Base-by-base conservation (phyloP, 129 eudicot species). In the Chrysanthemum lavandulifolium region DNA sequence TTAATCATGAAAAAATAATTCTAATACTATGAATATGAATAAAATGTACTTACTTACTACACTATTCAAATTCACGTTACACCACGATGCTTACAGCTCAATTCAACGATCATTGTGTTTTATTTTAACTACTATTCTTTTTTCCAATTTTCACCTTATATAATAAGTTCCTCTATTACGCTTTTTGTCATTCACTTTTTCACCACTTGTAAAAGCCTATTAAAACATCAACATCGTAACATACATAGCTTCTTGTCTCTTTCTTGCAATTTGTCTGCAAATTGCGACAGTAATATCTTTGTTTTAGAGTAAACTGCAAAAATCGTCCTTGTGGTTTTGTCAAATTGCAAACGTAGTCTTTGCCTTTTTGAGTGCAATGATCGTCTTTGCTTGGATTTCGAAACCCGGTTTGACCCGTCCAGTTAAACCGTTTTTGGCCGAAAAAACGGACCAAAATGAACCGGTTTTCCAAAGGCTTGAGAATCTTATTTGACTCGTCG, bases 61-160 rank as follows among this genome's bases (percentile, higher is more conserved):
- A 59, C 43, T 61, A 62, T 15, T 9, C 58, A 40, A 60, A 3
- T 36, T 83, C 91, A 87, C 84, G 92, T 87, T 84, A 60, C 79
- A 48, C 75, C 95, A 88, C 95, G 95, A 88, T 57, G 83, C 49
- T 13, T 83, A 81, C 86, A 88, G 88, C 90, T 83, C 78, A 82
- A 80, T 15, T 5, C 65, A 60, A 60, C 74, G 88, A 76, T 69
- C 72, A 66, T n/a, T n/a, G n/a, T n/a, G n/a, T n/a, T n/a, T n/a
- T n/a, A n/a, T n/a, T n/a, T 29, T 0, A 62, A 23, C 25, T 19
- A 18, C 13, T 5, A 55, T 18, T 65, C 2, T 1, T n/a, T 72
- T 14, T 51, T 11, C 31, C 58, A n/a, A 18, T 61, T 72, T 49
- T 68, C 59, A 33, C 75, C 52, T n/a, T 40, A 54, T 77, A 16